A percentile compares a stretch with the other conserved stretches of the same genome.
Evolutionary conservation across 2,329 filamentous ascomycete genomes (phyloP).

Genomic region (Trichoderma asperellum): DNA sequence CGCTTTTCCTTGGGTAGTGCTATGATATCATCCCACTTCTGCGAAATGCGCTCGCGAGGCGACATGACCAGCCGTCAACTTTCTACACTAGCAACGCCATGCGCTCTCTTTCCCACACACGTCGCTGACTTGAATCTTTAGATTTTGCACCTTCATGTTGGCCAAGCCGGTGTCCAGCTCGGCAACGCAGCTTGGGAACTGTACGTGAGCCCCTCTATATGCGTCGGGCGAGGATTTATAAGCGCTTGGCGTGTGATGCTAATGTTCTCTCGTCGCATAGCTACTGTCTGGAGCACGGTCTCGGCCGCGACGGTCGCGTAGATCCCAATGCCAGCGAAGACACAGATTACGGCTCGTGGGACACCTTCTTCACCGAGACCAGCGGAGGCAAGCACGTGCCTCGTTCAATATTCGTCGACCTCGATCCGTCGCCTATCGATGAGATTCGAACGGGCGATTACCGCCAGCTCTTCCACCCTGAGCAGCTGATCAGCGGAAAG

Average conservation of each 20-base stretch:
- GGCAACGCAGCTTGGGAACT: conserved; percentile 78
- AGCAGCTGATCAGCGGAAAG: conserved; percentile 73
- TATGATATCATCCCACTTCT: conserved; percentile 18
- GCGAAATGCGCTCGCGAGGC: conserved; percentile 2
- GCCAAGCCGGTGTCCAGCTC: conserved; percentile 73
- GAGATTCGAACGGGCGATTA: conserved; percentile 72
- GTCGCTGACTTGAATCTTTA: conserved; percentile 37
- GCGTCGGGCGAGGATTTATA: conserved; percentile 1
- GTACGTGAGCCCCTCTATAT: conserved; percentile 54
- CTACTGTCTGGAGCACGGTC: conserved; percentile 74
- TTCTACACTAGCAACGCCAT: neutral
- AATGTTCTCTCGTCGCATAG: conserved; percentile 45
- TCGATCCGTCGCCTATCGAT: conserved; percentile 73
- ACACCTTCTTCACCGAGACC: conserved; percentile 76
- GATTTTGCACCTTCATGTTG: conserved; percentile 67
- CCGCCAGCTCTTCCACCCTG: conserved; percentile 72
- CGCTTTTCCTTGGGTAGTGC: neutral
- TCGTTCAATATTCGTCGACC: conserved; percentile 72
- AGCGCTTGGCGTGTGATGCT: conserved; percentile 32
- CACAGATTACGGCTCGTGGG: conserved; percentile 64
- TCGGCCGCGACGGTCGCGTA: conserved; percentile 65
- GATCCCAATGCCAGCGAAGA: conserved; percentile 64
- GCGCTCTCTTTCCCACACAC: neutral
- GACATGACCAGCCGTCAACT: conserved; percentile 5
- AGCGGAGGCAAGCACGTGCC: conserved; percentile 73